Conservation (phyloP, 176 grass and related monocot genomes). For the Oryza glaberrima region DNA sequence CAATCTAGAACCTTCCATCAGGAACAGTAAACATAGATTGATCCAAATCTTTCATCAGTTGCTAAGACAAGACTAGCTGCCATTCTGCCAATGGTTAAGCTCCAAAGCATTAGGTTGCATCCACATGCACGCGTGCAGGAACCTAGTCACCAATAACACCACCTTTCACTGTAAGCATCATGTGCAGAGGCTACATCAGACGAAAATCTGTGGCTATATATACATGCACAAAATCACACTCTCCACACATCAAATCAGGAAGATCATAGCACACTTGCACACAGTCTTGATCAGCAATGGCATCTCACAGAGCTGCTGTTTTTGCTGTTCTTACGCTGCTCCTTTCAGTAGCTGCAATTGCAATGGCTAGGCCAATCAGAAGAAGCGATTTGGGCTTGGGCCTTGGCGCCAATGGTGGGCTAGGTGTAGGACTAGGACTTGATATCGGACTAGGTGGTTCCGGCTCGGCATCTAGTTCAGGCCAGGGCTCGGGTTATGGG, state of each 20-base stretch:
- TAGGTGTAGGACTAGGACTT: conserved; percentile 40
- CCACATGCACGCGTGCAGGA: conserved; percentile 46
- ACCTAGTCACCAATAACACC: conserved; percentile 2
- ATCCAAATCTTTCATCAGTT: conserved; percentile 32
- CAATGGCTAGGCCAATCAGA: conserved; percentile 49
- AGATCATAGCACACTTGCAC: neutral
- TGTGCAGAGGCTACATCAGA: conserved; percentile 42
- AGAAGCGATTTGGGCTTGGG: conserved; percentile 57
- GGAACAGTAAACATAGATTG: conserved; percentile 30
- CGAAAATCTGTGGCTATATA: conserved; percentile 41
- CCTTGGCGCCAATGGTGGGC: conserved; percentile 36
- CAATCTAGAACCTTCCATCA: conserved; percentile 26
- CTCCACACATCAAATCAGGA: conserved; percentile 1
- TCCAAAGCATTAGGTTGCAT: conserved; percentile 67
- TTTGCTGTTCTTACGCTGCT: conserved; percentile 32
- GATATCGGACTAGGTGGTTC: conserved; percentile 44
- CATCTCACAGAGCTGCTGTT: conserved; percentile 21
- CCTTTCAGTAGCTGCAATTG: conserved; percentile 6
- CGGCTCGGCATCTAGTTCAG: conserved; percentile 25
- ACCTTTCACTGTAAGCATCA: conserved; percentile 62
- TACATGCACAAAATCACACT: neutral
- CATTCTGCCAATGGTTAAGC: conserved; percentile 43
- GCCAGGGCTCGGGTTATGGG: conserved; percentile 44
- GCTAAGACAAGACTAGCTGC: conserved; percentile 23
- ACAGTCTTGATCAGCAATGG: conserved; percentile 38